A percentile compares a stretch with the other conserved stretches of the same genome.
Evolutionary conservation across 192 early-diverging fungal genomes (phyloP).

Genomic region (Helicostylum pulchrum): DNA sequence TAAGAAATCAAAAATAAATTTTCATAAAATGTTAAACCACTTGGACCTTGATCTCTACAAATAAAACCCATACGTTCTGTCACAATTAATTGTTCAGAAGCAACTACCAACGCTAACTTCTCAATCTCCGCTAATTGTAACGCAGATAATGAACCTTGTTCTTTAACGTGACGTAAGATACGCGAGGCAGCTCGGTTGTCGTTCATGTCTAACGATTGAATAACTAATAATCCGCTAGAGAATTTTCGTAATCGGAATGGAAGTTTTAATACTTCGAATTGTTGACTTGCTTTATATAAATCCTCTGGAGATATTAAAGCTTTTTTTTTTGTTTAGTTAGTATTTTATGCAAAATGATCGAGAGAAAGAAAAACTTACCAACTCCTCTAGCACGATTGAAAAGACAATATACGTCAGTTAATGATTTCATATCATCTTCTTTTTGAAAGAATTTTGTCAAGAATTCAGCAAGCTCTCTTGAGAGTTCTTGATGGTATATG

Average conservation of each 20-base stretch:
- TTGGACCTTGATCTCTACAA: conserved; percentile 86
- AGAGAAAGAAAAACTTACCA: conserved; percentile 41
- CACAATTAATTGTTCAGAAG: conserved; percentile 69
- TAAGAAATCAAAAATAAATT: conserved; percentile 53
- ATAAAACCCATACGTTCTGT: conserved; percentile 74
- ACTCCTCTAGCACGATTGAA: conserved; percentile 93
- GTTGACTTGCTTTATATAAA: conserved; percentile 71
- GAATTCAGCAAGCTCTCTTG: conserved; percentile 83
- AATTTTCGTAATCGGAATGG: conserved; percentile 77
- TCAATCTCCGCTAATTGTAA: conserved; percentile 63
- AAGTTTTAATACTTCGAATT: conserved; percentile 65
- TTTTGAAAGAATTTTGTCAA: conserved; percentile 63
- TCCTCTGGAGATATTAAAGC: conserved; percentile 94
- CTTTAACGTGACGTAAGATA: conserved; percentile 47
- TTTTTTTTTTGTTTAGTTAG: conserved; percentile 11
- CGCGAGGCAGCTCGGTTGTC: conserved; percentile 68
- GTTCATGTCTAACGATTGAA: conserved; percentile 63
- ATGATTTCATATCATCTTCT: conserved; percentile 70
- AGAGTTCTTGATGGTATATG: conserved; percentile 82
- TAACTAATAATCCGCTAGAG: conserved; percentile 73
- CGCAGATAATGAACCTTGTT: conserved; percentile 56
- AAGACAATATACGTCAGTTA: conserved; percentile 91
- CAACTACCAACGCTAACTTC: conserved; percentile 59
- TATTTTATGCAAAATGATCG: neutral
- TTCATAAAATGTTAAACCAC: conserved; percentile 80